Conservation (phyloP, 2,329 filamentous ascomycete species). For the Trichoderma atroviride region DNA sequence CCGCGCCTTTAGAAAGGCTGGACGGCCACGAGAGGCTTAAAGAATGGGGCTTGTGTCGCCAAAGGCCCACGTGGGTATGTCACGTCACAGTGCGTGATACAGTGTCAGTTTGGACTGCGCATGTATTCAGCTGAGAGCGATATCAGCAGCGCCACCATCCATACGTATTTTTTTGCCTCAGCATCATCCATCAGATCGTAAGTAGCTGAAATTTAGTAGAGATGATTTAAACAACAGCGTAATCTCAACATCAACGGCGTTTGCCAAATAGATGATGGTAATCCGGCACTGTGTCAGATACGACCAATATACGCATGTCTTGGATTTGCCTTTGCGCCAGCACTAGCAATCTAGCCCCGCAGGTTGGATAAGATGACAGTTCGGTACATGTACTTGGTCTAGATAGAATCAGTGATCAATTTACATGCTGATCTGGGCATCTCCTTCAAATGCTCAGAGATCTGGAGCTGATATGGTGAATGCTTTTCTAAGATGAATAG, state of each 20-base stretch:
- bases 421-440: not conserved
- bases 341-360: not conserved
- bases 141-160: not conserved
- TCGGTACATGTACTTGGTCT: not conserved
- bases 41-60: conserved; percentile 15
- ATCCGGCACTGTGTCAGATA: not conserved
- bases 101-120: not conserved
- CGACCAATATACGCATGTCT: not conserved
- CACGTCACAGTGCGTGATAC: conserved; percentile 13
- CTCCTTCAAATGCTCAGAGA: not conserved
- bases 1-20: not conserved
- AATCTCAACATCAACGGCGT: not conserved
- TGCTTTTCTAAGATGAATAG: no score
- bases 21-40: not conserved
- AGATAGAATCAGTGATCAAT: not conserved
- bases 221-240: not conserved
- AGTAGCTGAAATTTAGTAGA: not conserved
- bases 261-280: no score
- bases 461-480: not conserved
- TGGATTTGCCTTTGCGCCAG: not conserved
- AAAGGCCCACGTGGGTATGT: conserved; percentile 20
- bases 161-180: not conserved
- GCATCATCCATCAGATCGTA: not conserved
- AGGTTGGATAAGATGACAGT: not conserved
- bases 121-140: not conserved